These are phyloP conservation scores for Chondrostereum purpureum DNA, from an alignment of 1,284 basidiomycete genomes.

Conservation along the genomic window DNA sequence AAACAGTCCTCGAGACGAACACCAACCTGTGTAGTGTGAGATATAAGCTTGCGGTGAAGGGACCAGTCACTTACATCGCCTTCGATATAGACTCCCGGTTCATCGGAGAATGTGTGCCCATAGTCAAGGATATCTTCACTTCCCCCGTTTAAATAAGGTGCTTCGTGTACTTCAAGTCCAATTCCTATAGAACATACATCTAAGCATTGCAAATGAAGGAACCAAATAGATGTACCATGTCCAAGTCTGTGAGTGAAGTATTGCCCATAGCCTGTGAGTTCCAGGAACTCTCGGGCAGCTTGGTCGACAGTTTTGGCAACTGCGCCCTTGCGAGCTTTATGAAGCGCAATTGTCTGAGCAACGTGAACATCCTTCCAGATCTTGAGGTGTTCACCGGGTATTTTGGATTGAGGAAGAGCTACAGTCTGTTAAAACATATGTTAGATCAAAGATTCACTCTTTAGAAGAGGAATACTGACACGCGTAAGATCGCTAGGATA, in stretches of 20 bases:
- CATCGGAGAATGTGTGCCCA: slow-evolving; percentile 77
- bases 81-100: slow-evolving; percentile 81
- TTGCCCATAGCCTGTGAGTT: slow-evolving; percentile 36
- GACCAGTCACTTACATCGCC: slow-evolving; percentile 42
- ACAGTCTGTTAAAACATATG: slow-evolving; percentile 48
- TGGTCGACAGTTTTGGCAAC: slow-evolving; percentile 56
- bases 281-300: slow-evolving; percentile 55
- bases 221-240: slow-evolving; percentile 45
- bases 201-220: slow-evolving; percentile 10
- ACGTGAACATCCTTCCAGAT: slow-evolving; percentile 65
- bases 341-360: slow-evolving; percentile 58
- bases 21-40: slow-evolving; percentile 41
- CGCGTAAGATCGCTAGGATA: slow-evolving; percentile 76
- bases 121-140: slow-evolving; percentile 47
- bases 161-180: slow-evolving; percentile 77
- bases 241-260: slow-evolving; percentile 82
- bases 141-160: slow-evolving; percentile 73
- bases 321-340: slow-evolving; percentile 40
- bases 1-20: slow-evolving; percentile 82
- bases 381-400: slow-evolving; percentile 45
- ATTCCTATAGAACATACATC: slow-evolving; percentile 53
- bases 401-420: slow-evolving; percentile 49
- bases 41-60: not conserved
- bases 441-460: not conserved
- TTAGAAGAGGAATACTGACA: slow-evolving; percentile 33